Evolutionary conservation across 2,329 filamentous ascomycete species (phyloP).

Genomic region (Arthrobotrys sinensis): DNA sequence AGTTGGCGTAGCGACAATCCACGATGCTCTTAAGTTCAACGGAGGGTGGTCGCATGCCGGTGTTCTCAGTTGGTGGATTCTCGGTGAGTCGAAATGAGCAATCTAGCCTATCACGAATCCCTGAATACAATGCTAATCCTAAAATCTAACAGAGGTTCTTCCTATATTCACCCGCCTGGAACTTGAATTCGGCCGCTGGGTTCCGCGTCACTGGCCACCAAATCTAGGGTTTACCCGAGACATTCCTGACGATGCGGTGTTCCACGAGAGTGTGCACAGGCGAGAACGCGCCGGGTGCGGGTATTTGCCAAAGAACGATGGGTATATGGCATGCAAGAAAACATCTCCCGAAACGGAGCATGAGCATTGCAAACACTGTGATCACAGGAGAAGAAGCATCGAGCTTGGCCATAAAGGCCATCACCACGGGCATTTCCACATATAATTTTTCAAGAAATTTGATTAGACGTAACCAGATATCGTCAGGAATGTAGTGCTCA

Average conservation of each 20-base stretch:
- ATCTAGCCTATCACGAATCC: background rate
- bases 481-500: background rate
- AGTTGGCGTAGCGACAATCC: slow-evolving; percentile 62
- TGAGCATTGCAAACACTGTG: slow-evolving; percentile 55
- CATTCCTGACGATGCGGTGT: slow-evolving; percentile 65
- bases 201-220: slow-evolving; percentile 66
- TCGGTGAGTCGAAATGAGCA: slow-evolving; percentile 62
- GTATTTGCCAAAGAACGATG: slow-evolving; percentile 51
- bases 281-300: slow-evolving; percentile 52
- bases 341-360: slow-evolving; percentile 46
- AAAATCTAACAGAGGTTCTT: slow-evolving; percentile 65
- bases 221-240: slow-evolving; percentile 66
- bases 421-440: slow-evolving; percentile 39
- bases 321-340: slow-evolving; percentile 48
- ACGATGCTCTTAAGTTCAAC: slow-evolving; percentile 66
- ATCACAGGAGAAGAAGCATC: slow-evolving; percentile 51
- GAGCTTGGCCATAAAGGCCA: slow-evolving; percentile 48
- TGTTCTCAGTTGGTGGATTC: slow-evolving; percentile 66
- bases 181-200: slow-evolving; percentile 66
- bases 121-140: slow-evolving; percentile 21
- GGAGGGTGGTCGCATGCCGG: slow-evolving; percentile 64
- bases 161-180: slow-evolving; percentile 67
- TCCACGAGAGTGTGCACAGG: slow-evolving; percentile 65
- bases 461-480: background rate
- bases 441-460: background rate